Percentiles rank a stretch among this genome's conserved stretches.
Evolutionary conservation across 2,329 filamentous ascomycete genomes (phyloP).

Genomic region (Fusarium pininemorale): DNA sequence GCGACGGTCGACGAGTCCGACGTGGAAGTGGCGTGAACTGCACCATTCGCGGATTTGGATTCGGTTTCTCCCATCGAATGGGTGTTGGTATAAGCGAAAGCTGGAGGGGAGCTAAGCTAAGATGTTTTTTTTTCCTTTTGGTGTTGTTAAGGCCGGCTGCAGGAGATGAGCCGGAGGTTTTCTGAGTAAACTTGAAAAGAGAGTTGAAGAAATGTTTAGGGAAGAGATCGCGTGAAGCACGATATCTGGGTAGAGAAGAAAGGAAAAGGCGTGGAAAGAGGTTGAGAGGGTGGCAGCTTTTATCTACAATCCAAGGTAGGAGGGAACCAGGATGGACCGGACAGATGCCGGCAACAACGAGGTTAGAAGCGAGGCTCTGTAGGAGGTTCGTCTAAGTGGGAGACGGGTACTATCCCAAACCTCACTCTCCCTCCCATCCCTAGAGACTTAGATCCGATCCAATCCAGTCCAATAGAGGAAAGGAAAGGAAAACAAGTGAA

Average conservation of each 20-base stretch:
- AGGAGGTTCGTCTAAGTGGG: neutral
- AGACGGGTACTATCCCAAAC: conserved; percentile 24
- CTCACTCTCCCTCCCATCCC: neutral
- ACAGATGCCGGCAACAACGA: conserved; percentile 13
- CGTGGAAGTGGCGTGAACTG: conserved; percentile 50
- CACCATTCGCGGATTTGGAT: conserved; percentile 52
- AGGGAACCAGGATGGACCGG: conserved; percentile 20
- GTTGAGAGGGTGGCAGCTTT: conserved; percentile 26
- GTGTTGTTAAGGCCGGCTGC: conserved; percentile 4
- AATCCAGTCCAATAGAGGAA: neutral
- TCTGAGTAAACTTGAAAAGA: conserved; percentile 1
- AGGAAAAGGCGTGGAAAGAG: conserved; percentile 9
- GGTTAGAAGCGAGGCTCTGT: conserved; percentile 19
- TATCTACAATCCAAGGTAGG: conserved; percentile 27
- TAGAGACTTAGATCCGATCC: neutral
- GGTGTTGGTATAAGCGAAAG: conserved; percentile 43
- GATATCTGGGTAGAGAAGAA: conserved; percentile 33
- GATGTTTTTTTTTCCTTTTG: neutral
- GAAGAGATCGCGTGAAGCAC: conserved; percentile 33
- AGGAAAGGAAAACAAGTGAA: conserved; percentile 17
- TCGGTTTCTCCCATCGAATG: conserved; percentile 56
- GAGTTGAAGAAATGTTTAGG: neutral
- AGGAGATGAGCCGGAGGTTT: conserved; percentile 16
- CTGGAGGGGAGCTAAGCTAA: conserved; percentile 2
- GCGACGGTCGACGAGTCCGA: conserved; percentile 50